A percentile compares a stretch with the other conserved stretches of the same genome.
These are phyloP conservation scores for Colletotrichum sp. DNA, from an alignment of 2,329 filamentous ascomycete genomes.

Conservation along the genomic window DNA sequence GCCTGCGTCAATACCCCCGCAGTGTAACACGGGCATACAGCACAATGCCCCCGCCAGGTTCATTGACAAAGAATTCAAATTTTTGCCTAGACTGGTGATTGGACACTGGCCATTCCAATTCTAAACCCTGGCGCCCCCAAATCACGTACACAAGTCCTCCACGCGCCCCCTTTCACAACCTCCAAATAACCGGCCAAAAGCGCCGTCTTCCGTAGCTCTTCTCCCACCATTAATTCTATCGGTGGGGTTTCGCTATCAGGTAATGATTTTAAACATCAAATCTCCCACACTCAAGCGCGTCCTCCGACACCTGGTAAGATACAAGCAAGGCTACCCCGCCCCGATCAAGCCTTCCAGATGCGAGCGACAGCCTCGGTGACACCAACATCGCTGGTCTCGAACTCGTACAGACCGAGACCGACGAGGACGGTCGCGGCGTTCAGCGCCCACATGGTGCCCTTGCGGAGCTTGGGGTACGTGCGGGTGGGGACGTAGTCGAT, in stretches of 20 bases:
- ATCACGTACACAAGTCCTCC: constrained; percentile 10
- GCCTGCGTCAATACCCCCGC: background rate
- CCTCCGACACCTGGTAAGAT: background rate
- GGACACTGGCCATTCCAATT: constrained; percentile 18
- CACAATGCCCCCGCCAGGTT: background rate
- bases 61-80: constrained; percentile 19
- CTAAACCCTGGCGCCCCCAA: constrained; percentile 20
- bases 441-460: constrained; percentile 76
- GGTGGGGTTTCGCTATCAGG: background rate
- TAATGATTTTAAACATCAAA: background rate
- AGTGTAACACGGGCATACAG: background rate
- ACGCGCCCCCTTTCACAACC: background rate
- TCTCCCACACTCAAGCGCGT: background rate
- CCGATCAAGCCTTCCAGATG: constrained; percentile 79
- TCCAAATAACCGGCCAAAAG: background rate
- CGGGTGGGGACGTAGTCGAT: constrained; percentile 87
- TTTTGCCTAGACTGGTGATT: constrained; percentile 21
- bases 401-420: constrained; percentile 92
- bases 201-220: background rate
- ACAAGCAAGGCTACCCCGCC: background rate
- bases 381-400: constrained; percentile 98
- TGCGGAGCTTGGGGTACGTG: constrained; percentile 71
- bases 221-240: background rate
- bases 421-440: constrained; percentile 80
- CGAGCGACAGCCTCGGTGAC: constrained; percentile 87